Evolutionary conservation across 2,329 filamentous ascomycete genomes (phyloP).

Genomic region (Hymenoscyphus linearis): DNA sequence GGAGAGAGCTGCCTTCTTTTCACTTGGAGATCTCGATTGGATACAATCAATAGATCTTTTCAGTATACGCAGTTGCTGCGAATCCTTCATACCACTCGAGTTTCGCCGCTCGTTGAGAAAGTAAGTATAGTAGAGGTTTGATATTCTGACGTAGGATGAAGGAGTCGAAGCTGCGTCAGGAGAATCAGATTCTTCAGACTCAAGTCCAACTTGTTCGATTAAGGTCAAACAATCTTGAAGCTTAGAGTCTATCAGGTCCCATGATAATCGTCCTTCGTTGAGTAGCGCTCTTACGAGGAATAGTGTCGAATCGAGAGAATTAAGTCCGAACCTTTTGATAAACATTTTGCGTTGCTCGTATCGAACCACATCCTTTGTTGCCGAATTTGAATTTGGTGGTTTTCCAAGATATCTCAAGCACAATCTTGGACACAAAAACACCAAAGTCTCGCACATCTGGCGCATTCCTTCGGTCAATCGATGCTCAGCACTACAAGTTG

Average conservation of each 20-base stretch:
- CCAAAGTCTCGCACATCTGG: slow-evolving; percentile 48
- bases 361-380: slow-evolving; percentile 52
- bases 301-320: slow-evolving; percentile 55
- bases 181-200: background rate
- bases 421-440: slow-evolving; percentile 56
- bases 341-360: slow-evolving; percentile 54
- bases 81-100: slow-evolving; percentile 37
- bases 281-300: slow-evolving; percentile 50
- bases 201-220: slow-evolving; percentile 45
- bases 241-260: slow-evolving; percentile 51
- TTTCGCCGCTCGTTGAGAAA: slow-evolving; percentile 48
- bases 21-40: slow-evolving; percentile 45
- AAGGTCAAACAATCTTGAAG: slow-evolving; percentile 52
- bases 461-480: slow-evolving; percentile 21
- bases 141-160: slow-evolving; percentile 61
- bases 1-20: slow-evolving; percentile 56
- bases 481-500: slow-evolving; percentile 7
- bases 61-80: slow-evolving; percentile 49
- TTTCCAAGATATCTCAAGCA: slow-evolving; percentile 57
- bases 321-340: slow-evolving; percentile 44
- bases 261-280: slow-evolving; percentile 42
- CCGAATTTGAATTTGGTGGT: slow-evolving; percentile 44
- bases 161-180: slow-evolving; percentile 30
- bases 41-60: slow-evolving; percentile 60
- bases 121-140: slow-evolving; percentile 65